These are phyloP conservation scores for Carpinus fangiana DNA, from an alignment of 306 rosid species.

Conservation along the genomic window DNA sequence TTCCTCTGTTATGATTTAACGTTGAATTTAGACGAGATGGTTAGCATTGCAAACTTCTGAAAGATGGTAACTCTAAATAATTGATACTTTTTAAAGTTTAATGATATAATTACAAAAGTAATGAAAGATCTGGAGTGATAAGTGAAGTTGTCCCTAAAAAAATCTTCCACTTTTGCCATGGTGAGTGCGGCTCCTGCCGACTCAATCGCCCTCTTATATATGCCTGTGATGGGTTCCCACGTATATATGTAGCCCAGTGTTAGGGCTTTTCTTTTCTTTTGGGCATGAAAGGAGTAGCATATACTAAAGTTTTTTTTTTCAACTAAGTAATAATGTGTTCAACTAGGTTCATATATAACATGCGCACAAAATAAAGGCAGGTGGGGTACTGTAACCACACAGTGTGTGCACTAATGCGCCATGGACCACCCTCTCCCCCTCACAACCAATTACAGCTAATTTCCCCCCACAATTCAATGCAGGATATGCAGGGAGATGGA, in stretches of 20 bases:
- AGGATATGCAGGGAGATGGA: constrained; percentile 3
- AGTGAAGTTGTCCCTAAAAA: too few species aligned
- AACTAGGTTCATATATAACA: constrained; percentile 36
- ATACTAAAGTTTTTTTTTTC: constrained; percentile 18
- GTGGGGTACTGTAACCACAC: constrained; percentile 42
- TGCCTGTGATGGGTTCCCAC: background rate
- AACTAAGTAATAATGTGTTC: constrained; percentile 37
- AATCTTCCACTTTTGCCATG: too few species aligned
- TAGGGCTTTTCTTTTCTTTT: background rate
- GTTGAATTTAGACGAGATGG: too few species aligned
- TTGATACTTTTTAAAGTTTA: too few species aligned
- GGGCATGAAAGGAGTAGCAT: background rate
- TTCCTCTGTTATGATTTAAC: too few species aligned
- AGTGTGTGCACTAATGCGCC: constrained; percentile 40
- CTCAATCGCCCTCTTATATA: too few species aligned
- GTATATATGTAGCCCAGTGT: background rate
- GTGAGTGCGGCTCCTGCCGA: too few species aligned
- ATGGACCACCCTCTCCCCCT: constrained; percentile 42
- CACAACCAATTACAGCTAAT: constrained; percentile 6
- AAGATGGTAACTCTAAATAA: too few species aligned
- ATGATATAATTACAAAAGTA: too few species aligned
- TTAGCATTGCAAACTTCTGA: too few species aligned
- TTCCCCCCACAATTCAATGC: constrained; percentile 23
- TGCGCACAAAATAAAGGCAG: constrained; percentile 36
- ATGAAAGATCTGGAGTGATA: too few species aligned